phyloP scores from a whole-genome alignment of 805 yeast genomes.

The Wickerhamomyces mucosus region DNA sequence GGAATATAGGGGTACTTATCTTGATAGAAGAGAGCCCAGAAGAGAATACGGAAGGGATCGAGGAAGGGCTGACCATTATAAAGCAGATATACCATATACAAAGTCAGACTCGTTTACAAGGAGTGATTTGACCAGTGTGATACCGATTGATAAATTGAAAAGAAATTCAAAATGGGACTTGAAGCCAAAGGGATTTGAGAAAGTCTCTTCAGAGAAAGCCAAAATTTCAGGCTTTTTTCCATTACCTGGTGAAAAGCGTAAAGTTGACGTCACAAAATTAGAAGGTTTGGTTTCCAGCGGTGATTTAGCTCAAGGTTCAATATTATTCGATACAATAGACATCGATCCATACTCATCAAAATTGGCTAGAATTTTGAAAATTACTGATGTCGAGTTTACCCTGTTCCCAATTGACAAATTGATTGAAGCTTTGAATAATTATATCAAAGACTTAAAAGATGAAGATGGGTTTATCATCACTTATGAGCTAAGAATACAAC shows the following conservation, averaged over 20 bases:
- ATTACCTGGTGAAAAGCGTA: slow-evolving; percentile 50
- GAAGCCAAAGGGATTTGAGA: slow-evolving; percentile 64
- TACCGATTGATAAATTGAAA: slow-evolving; percentile 42
- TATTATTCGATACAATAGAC: slow-evolving; percentile 25
- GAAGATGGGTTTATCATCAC: slow-evolving; percentile 30
- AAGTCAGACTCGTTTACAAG: slow-evolving; percentile 9
- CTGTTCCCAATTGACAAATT: slow-evolving; percentile 27
- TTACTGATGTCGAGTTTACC: slow-evolving; percentile 22
- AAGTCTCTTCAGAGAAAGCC: slow-evolving; percentile 65
- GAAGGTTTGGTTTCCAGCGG: slow-evolving; percentile 24
- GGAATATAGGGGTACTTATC: neutral
- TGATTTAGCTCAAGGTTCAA: slow-evolving; percentile 20
- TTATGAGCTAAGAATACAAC: slow-evolving; percentile 12
- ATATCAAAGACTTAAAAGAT: slow-evolving; percentile 33
- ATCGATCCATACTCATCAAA: slow-evolving; percentile 20
- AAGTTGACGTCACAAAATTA: slow-evolving; percentile 22
- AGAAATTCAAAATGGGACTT: slow-evolving; percentile 60
- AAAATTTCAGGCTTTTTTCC: slow-evolving; percentile 75
- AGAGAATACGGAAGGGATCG: slow-evolving; percentile 4
- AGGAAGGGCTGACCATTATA: slow-evolving; percentile 3
- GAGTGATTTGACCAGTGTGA: slow-evolving; percentile 27
- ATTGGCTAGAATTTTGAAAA: slow-evolving; percentile 18
- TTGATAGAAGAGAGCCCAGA: slow-evolving; percentile 5
- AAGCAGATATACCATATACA: slow-evolving; percentile 2
- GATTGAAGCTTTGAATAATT: slow-evolving; percentile 35